Percentiles rank a stretch among this genome's conserved stretches.
Conservation (phyloP, 495 filamentous ascomycete species). For the Hypoxylon lenormandii region DNA sequence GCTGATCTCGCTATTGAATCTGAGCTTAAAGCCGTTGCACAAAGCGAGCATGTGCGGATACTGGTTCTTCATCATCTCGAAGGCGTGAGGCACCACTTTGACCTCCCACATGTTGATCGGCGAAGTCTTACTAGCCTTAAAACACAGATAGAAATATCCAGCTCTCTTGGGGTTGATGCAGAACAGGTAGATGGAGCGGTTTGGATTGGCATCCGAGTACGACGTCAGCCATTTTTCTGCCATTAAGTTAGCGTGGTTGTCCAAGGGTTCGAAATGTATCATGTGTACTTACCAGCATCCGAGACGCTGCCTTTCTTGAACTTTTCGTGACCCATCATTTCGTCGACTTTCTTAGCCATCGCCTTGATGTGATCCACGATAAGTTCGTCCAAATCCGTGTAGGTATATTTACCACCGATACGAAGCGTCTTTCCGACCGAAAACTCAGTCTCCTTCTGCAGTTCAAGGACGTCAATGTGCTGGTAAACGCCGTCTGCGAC, state of each 20-base stretch:
- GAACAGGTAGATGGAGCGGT: slow-evolving; percentile 91
- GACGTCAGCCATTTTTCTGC: slow-evolving; percentile 93
- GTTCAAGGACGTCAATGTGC: slow-evolving; percentile 95
- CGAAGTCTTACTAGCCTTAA: slow-evolving; percentile 85
- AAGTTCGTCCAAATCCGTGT: slow-evolving; percentile 95
- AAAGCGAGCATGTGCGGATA: slow-evolving; percentile 95
- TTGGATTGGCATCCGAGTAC: slow-evolving; percentile 95
- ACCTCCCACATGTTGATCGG: slow-evolving; percentile 83
- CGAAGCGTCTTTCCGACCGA: slow-evolving; percentile 85
- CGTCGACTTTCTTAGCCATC: slow-evolving; percentile 97
- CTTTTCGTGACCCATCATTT: slow-evolving; percentile 92
- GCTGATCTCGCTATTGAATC: slow-evolving; percentile 63
- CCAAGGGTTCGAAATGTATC: background rate
- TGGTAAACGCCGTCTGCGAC: slow-evolving; percentile 94
- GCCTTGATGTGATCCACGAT: slow-evolving; percentile 97
- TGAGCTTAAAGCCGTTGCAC: slow-evolving; percentile 81
- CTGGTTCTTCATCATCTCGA: slow-evolving; percentile 82
- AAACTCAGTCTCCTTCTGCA: slow-evolving; percentile 96
- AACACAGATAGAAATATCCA: slow-evolving; percentile 94
- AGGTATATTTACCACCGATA: slow-evolving; percentile 86
- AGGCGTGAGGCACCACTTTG: slow-evolving; percentile 86
- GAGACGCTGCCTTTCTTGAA: slow-evolving; percentile 82
- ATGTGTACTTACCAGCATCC: slow-evolving; percentile 78
- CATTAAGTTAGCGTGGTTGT: slow-evolving; percentile 49
- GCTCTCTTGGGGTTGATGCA: slow-evolving; percentile 91